A percentile compares a stretch with the other conserved stretches of the same genome.
Conservation (phyloP, 1,284 basidiomycete species). For the Meripilus lineatus region DNA sequence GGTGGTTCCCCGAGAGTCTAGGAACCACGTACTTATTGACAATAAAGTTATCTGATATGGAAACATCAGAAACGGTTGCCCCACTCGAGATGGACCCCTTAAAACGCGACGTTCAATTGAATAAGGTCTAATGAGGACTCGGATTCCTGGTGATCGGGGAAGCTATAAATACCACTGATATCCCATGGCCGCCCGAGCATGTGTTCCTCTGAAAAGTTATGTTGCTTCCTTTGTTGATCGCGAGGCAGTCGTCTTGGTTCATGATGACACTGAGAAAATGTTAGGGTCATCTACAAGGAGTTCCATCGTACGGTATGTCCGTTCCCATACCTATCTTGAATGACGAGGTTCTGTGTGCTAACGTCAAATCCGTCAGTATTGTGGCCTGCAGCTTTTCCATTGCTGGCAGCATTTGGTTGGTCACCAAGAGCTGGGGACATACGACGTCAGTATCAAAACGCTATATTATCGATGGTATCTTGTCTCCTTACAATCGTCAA, state of each 20-base stretch:
- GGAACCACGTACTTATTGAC: conserved; percentile 22
- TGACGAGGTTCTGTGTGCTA: conserved; percentile 37
- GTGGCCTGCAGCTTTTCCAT: conserved; percentile 31
- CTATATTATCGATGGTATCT: neutral
- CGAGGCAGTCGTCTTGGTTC: conserved; percentile 58
- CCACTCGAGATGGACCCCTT: conserved; percentile 47
- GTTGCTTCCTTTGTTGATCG: conserved; percentile 53
- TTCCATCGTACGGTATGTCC: conserved; percentile 3
- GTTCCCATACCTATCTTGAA: conserved; percentile 29
- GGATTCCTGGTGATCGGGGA: neutral
- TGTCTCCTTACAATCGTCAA: conserved; percentile 32
- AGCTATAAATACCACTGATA: conserved; percentile 38
- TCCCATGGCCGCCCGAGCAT: conserved; percentile 55
- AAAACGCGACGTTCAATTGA: too few relatives aligned
- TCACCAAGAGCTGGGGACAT: conserved; percentile 29
- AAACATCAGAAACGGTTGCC: conserved; percentile 40
- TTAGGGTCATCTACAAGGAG: conserved; percentile 1
- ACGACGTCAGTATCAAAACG: neutral
- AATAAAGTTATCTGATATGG: conserved; percentile 42
- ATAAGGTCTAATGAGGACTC: neutral
- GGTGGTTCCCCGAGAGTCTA: neutral
- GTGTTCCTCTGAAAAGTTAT: conserved; percentile 50
- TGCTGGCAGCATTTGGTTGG: conserved; percentile 40
- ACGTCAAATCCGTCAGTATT: conserved; percentile 56
- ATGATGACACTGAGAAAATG: conserved; percentile 15